Evolutionary conservation across 2,329 filamentous ascomycete genomes (phyloP), one percentile per base, ranked within the genome.

Genomic region (Fusarium avenaceum): DNA sequence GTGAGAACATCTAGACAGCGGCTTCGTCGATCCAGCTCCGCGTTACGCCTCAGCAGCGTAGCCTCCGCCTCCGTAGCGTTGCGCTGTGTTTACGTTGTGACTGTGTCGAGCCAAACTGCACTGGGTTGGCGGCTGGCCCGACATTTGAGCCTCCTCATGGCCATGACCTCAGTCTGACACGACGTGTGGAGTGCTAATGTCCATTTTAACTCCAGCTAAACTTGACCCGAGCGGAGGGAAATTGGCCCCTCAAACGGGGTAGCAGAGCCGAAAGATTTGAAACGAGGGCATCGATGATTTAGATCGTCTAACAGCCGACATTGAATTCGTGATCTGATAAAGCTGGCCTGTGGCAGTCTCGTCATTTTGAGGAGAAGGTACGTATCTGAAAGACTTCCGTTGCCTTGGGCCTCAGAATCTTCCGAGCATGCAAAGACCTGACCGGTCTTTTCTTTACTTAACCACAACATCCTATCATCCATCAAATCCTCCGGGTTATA

Each of bases 151-250:
- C 71, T 65, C 65, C 42, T 64, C 42, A 17, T 68, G 26, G 32
- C 69, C 57, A 69, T 74, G 67, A 73, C 66, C 70, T 74, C 69
- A 69, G 60, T 64, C 70, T 72, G 70, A 72, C 67, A 71, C 62
- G 67, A 62, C 59, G 58, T 54, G 73, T 72, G 67, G 67, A 72
- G 58, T 54, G 48, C 48, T 20, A 59, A 65, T 61, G 57, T 62
- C 40, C 47, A 51, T 46, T 71, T 54, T 56, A 32, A 51, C 56
- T 66, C 65, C 56, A 69, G 38, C 57, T 49, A 69, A 63, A 30
- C 53, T 45, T 30, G 55, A 69, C 65, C 61, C 57, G 39, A 69
- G 49, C 52, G 14, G 50, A 67, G 62, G 57, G 58, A 67, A 69
- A 69, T 67, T 70, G 46, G 42, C 57, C 48, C 48, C 56, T 62